Percentiles rank a stretch among this genome's conserved stretches.
These are phyloP conservation scores for Penicillium sp. DNA, from an alignment of 2,329 filamentous ascomycete species.

Conservation along the genomic window DNA sequence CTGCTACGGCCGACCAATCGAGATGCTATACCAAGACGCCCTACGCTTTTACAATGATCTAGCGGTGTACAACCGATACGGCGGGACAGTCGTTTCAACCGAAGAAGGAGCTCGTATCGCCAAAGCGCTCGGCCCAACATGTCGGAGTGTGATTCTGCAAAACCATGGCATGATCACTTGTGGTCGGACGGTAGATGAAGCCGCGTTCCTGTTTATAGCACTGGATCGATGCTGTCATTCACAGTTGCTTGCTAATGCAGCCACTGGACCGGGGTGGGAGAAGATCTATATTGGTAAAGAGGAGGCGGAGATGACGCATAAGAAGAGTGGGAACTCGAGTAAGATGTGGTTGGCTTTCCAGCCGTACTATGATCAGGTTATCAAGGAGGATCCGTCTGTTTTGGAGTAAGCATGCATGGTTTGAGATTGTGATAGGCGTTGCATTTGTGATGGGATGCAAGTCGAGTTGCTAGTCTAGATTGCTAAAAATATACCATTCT, in stretches of 20 bases:
- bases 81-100: slow-evolving; percentile 60
- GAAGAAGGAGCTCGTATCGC: slow-evolving; percentile 65
- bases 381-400: background rate
- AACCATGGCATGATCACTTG: slow-evolving; percentile 71
- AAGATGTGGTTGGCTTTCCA: slow-evolving; percentile 2
- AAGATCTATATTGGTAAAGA: slow-evolving; percentile 36
- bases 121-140: slow-evolving; percentile 58
- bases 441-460: too few relatives aligned
- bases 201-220: slow-evolving; percentile 60
- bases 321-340: slow-evolving; percentile 2
- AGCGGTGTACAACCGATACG: slow-evolving; percentile 63
- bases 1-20: slow-evolving; percentile 43
- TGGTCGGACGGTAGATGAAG: slow-evolving; percentile 68
- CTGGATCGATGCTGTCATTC: slow-evolving; percentile 67
- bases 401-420: background rate
- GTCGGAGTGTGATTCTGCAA: slow-evolving; percentile 60
- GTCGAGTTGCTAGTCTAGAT: background rate
- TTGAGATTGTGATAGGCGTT: too few relatives aligned
- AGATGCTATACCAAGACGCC: slow-evolving; percentile 32
- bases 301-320: slow-evolving; percentile 1
- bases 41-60: slow-evolving; percentile 43
- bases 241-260: slow-evolving; percentile 60
- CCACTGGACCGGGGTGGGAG: slow-evolving; percentile 50
- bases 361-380: background rate
- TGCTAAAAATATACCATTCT: background rate